phyloP scores from a whole-genome alignment of 208 protist species.

The Acanthamoeba castellanii region DNA sequence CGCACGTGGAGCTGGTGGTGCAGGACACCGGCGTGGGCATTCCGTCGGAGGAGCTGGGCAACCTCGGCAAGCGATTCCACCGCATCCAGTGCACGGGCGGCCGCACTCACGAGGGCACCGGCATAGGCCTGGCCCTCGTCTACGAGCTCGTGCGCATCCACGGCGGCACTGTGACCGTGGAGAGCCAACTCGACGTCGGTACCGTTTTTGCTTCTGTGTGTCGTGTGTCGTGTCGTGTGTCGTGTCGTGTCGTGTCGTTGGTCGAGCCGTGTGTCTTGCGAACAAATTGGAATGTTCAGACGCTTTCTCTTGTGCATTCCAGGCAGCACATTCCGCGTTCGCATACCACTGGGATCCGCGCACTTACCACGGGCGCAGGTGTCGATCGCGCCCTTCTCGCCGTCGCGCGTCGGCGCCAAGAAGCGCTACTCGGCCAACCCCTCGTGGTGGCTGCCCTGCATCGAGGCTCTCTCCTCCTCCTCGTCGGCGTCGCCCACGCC shows the following conservation, averaged over 20 bases:
- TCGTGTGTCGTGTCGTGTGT: not conserved
- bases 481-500: not conserved
- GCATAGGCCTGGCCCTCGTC: conserved; percentile 73
- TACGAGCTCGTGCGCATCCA: conserved; percentile 75
- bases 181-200: conserved; percentile 44
- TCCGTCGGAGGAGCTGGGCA: conserved; percentile 53
- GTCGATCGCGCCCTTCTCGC: not conserved
- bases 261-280: too few relatives aligned
- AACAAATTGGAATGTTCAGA: too few relatives aligned
- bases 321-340: conserved; percentile 58
- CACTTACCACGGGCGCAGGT: conserved; percentile 60
- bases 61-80: conserved; percentile 74
- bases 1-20: conserved; percentile 59
- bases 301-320: not conserved
- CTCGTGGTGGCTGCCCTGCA: not conserved
- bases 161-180: conserved; percentile 70
- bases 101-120: conserved; percentile 58
- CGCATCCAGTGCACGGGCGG: conserved; percentile 46
- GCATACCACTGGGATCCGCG: not conserved
- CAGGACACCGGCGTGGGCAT: conserved; percentile 78
- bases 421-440: not conserved
- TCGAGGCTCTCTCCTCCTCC: not conserved
- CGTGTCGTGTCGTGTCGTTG: too few relatives aligned
- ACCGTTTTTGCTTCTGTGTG: not conserved
- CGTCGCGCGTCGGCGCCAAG: not conserved